Percentiles rank a stretch among this genome's conserved stretches.
These are phyloP conservation scores for Lathyrus tuberosus DNA, from an alignment of 306 rosid species.

Conservation along the genomic window DNA sequence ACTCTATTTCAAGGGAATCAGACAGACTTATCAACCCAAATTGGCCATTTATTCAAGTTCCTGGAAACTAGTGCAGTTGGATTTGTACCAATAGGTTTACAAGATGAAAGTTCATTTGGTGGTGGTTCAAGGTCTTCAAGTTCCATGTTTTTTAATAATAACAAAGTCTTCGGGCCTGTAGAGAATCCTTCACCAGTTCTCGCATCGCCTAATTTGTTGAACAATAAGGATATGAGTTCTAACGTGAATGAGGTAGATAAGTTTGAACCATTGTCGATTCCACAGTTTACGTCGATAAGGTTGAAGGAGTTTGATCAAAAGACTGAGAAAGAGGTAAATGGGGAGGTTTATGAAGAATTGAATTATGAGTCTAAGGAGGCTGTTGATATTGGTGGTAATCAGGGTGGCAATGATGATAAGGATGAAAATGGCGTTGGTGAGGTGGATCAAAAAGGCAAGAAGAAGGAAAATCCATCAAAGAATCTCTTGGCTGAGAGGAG, in stretches of 20 bases:
- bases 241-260: conserved; percentile 34
- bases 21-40: conserved; percentile 45
- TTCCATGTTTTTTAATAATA: conserved; percentile 49
- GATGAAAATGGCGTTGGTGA: conserved; percentile 11
- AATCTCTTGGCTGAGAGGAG: conserved; percentile 94
- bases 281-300: conserved; percentile 12
- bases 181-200: conserved; percentile 51
- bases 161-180: conserved; percentile 48
- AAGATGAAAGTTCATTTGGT: conserved; percentile 30
- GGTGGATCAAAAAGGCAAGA: conserved; percentile 78
- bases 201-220: conserved; percentile 57
- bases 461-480: conserved; percentile 69
- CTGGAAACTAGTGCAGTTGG: conserved; percentile 21
- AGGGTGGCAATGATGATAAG: conserved; percentile 26
- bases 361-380: conserved; percentile 67
- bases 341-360: conserved; percentile 56
- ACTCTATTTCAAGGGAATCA: conserved; percentile 39
- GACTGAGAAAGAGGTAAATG: conserved; percentile 40
- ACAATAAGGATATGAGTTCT: conserved; percentile 61
- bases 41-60: conserved; percentile 42
- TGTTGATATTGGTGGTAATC: conserved; percentile 45
- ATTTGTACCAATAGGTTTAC: background rate
- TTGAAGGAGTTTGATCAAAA: conserved; percentile 42
- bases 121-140: conserved; percentile 37
- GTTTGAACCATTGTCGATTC: conserved; percentile 23